Evolutionary conservation across 2,329 filamentous ascomycete species (phyloP), one percentile per base, ranked within the genome.

Genomic region (Biscogniauxia mediterranea): DNA sequence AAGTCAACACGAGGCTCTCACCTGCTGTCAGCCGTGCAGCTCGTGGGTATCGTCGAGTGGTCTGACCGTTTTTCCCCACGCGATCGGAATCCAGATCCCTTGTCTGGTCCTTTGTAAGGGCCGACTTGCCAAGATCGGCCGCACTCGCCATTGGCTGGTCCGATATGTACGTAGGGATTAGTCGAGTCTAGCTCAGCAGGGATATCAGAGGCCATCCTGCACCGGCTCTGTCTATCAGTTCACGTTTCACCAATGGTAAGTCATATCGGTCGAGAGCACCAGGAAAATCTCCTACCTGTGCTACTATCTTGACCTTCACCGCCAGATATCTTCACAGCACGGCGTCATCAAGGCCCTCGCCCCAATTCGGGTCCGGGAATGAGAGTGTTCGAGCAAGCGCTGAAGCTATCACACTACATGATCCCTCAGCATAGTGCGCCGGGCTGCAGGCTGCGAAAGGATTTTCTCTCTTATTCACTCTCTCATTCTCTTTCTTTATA

Each of bases 21-120:
- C 8, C 54, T 55, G 54, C 25, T 20, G 54, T 55, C 54, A 55
- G 54, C 54, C 54, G 26, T 55, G 54, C 54, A 55, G 19, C 7
- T 55, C 25, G 28, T 55, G 26, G 28, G 26, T 26, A 19, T 52
- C 11, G n/a, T 17, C 19, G 50, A 25, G 50, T 46, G 38, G 38
- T n/a, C 38, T 46, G 50, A 21, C 23, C 23, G 50, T 17, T 52
- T 23, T 52, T 52, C 50, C 50, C 50, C 50, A 52, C 38, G 38
- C 38, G 38, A 46, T 46, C 38, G 38, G 15, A 46, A 46, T 17
- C 38, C 38, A 46, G 38, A 46, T 46, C 38, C 38, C 38, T 46
- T 46, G 38, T 46, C 38, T 46, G 38, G 38, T 46, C 15, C 17
- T 46, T 46, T 46, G 38, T 46, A 46, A 46, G 38, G 38, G 38